Evolutionary conservation across 805 yeast genomes (phyloP), one percentile per base, ranked within the genome.

Genomic region (Nakazawaea populi): DNA sequence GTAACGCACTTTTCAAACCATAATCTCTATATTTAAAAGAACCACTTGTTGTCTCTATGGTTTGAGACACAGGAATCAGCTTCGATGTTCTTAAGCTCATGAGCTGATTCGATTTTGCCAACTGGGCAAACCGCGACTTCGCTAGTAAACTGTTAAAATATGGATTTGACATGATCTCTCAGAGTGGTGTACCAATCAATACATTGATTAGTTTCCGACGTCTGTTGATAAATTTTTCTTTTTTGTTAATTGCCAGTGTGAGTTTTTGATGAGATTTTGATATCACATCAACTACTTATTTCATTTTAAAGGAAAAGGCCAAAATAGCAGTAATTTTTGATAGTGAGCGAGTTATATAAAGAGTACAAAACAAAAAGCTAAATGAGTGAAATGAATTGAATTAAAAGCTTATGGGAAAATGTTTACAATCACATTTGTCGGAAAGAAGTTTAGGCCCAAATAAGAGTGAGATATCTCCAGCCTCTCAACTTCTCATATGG

Each of bases 1-100:
- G 96, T 44, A 88, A 68, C 24, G 86, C 72, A 43, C 83, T 71
- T 62, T 88, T 88, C 53, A 88, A 67, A 59, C 96, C 96, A 75
- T 79, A 88, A 65, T 87, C 87, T 54, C 85, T 83, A 67, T 88
- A 73, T 11, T 73, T 63, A 43, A 83, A 76, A 45, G 85, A 75
- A 6, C 86, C 73, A 46, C 82, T 79, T 47, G 87, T 82, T 0
- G 94, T 82, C 64, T 78, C 84, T 39, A 88, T 75, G 41, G 85
- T 73, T 64, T 87, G 95, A 60, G 84, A 90, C 0, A 87, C 79
- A 29, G 96, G 96, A 37, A 59, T 63, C 7, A 57, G 52, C 37
- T 62, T 65, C 9, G 63, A 47, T 27, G 56, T 56, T 49, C 64
- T 57, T 14, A 57, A 54, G 5, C 55, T 59, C 42, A 60, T 57